A percentile compares a stretch with the other conserved stretches of the same genome.
phyloP scores from a whole-genome alignment of 2,329 filamentous ascomycete genomes.

The Aspergillus udagawae region DNA sequence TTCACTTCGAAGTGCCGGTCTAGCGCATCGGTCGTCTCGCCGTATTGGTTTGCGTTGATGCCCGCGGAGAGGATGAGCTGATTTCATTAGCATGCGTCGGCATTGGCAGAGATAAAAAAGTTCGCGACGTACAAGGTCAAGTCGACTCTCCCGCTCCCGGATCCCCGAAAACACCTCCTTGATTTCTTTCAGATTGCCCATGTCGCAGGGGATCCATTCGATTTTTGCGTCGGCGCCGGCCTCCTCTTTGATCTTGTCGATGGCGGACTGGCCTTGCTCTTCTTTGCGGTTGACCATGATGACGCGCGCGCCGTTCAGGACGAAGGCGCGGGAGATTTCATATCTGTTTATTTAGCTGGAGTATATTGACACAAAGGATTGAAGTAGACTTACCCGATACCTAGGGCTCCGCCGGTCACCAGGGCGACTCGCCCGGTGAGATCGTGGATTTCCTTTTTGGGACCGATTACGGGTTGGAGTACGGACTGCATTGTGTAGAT shows the following conservation, averaged over 20 bases:
- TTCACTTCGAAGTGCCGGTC: conserved; percentile 43
- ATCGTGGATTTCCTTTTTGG: conserved; percentile 32
- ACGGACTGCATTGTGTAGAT: conserved; percentile 9
- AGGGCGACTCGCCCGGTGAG: conserved; percentile 36
- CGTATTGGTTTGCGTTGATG: conserved; percentile 42
- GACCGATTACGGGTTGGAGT: conserved; percentile 36
- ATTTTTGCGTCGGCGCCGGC: conserved; percentile 26
- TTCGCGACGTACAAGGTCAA: conserved; percentile 32
- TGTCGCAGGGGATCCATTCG: conserved; percentile 42
- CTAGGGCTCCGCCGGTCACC: conserved; percentile 38
- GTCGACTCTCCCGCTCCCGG: conserved; percentile 31
- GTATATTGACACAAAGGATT: neutral
- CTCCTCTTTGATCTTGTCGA: conserved; percentile 31
- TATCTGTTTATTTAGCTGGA: neutral
- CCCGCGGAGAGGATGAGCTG: conserved; percentile 42
- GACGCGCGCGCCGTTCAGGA: conserved; percentile 2
- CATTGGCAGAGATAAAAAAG: too few species aligned
- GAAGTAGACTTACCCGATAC: conserved; percentile 30
- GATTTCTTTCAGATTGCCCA: conserved; percentile 38
- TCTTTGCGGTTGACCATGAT: conserved; percentile 8
- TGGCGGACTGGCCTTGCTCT: conserved; percentile 19
- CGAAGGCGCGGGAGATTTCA: conserved; percentile 6
- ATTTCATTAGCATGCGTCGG: neutral
- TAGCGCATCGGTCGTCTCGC: conserved; percentile 35
- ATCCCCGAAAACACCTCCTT: conserved; percentile 37